These are phyloP conservation scores for Boletales sp. DNA, from an alignment of 768 basidiomycete species.

Conservation along the genomic window DNA sequence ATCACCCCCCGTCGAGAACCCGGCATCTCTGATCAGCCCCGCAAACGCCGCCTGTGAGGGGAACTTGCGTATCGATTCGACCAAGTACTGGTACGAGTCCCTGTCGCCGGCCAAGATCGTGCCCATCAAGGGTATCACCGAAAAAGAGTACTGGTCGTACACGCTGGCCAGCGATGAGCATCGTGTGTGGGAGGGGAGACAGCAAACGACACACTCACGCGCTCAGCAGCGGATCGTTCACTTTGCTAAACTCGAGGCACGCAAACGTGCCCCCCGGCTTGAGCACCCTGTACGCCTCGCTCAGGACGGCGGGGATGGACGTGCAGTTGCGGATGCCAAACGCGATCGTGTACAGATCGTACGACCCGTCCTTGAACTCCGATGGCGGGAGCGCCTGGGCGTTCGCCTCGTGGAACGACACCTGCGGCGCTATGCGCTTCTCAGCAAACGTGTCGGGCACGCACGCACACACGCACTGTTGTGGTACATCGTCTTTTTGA, in stretches of 20 bases:
- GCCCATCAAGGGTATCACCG: slow-evolving; percentile 91
- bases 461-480: slow-evolving; percentile 59
- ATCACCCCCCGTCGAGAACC: slow-evolving; percentile 71
- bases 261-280: slow-evolving; percentile 96
- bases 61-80: slow-evolving; percentile 95
- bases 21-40: slow-evolving; percentile 82
- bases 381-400: slow-evolving; percentile 72
- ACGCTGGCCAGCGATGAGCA: slow-evolving; percentile 44
- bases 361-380: slow-evolving; percentile 75
- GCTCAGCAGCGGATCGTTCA: slow-evolving; percentile 81
- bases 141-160: slow-evolving; percentile 96
- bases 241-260: slow-evolving; percentile 94
- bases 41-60: slow-evolving; percentile 87
- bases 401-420: slow-evolving; percentile 90
- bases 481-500: slow-evolving; percentile 98
- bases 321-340: slow-evolving; percentile 99
- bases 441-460: not conserved
- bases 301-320: slow-evolving; percentile 80
- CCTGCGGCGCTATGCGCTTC: slow-evolving; percentile 68
- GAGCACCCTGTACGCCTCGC: slow-evolving; percentile 88
- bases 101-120: slow-evolving; percentile 95
- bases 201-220: slow-evolving; percentile 51
- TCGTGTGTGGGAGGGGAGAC: not conserved
- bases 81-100: slow-evolving; percentile 94
- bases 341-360: slow-evolving; percentile 97